These are phyloP conservation scores for Thalassia testudinum DNA, from an alignment of 116 monocot genomes.

Conservation along the genomic window DNA sequence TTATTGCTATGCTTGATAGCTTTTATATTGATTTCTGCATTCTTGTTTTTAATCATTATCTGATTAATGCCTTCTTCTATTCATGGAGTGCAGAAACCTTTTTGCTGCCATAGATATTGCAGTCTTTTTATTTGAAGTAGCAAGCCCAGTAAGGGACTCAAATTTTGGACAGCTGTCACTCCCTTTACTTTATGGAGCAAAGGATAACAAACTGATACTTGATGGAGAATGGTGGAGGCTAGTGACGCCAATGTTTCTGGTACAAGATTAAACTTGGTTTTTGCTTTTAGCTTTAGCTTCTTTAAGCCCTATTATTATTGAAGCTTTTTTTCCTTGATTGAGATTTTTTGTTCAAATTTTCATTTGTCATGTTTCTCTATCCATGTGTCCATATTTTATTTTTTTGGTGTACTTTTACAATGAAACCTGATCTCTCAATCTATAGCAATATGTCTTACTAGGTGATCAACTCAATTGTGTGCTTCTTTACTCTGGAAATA, in stretches of 20 bases:
- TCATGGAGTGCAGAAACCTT: constrained; percentile 37
- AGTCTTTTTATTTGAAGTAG: constrained; percentile 68
- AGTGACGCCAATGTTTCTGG: constrained; percentile 91
- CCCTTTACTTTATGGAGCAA: constrained; percentile 66
- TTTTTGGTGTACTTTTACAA: not conserved
- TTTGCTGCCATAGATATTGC: constrained; percentile 64
- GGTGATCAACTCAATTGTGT: not conserved
- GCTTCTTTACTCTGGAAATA: no score
- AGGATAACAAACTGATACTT: constrained; percentile 65
- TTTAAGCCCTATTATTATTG: no score
- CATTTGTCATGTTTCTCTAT: not conserved
- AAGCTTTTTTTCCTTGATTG: not conserved
- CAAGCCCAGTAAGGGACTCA: constrained; percentile 53
- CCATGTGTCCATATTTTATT: not conserved
- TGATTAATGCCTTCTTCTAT: no score
- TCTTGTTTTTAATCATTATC: no score
- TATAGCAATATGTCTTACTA: not conserved
- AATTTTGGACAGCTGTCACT: constrained; percentile 48
- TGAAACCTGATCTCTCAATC: not conserved
- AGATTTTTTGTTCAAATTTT: not conserved
- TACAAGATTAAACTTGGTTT: constrained; percentile 40
- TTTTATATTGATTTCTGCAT: no score
- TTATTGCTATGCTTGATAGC: no score
- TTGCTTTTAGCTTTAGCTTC: constrained; percentile 9
- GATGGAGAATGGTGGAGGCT: constrained; percentile 88